Percentiles rank a stretch among this genome's conserved stretches.
Evolutionary conservation across 495 filamentous ascomycete genomes (phyloP).

Genomic region (Aspergillus sclerotioniger): DNA sequence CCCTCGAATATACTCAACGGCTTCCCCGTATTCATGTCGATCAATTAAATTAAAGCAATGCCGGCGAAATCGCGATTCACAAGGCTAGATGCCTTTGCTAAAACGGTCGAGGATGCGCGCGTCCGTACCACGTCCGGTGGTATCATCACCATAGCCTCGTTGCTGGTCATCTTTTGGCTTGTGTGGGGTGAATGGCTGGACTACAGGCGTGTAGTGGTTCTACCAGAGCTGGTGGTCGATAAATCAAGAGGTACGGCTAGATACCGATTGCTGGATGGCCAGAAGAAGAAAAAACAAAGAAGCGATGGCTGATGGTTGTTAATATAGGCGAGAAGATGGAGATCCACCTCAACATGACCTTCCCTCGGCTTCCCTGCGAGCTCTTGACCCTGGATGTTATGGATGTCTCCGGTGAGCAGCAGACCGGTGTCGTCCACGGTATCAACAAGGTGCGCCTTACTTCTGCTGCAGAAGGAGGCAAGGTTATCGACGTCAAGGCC

Average conservation of each 20-base stretch:
- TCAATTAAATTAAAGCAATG: conserved; percentile 38
- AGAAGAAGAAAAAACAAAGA: background rate
- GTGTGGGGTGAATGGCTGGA: conserved; percentile 95
- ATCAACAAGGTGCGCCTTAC: conserved; percentile 83
- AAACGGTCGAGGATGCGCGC: conserved; percentile 97
- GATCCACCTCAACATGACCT: conserved; percentile 96
- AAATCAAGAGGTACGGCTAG: conserved; percentile 78
- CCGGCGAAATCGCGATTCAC: conserved; percentile 78
- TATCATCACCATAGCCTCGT: conserved; percentile 85
- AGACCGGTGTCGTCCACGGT: conserved; percentile 88
- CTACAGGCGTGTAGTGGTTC: conserved; percentile 80
- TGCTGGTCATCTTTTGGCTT: conserved; percentile 83
- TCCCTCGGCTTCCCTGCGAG: conserved; percentile 91
- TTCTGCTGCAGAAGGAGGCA: conserved; percentile 68
- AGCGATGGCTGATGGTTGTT: conserved; percentile 6
- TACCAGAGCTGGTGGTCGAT: conserved; percentile 92
- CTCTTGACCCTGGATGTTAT: conserved; percentile 96
- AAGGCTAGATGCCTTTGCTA: conserved; percentile 95
- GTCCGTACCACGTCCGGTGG: conserved; percentile 96
- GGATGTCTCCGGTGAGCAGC: conserved; percentile 96
- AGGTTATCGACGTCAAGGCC: conserved; percentile 70
- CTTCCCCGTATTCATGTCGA: conserved; percentile 27
- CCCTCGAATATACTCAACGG: background rate
- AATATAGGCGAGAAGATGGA: conserved; percentile 91
- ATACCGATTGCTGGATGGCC: background rate